Conservation (phyloP, 345 rosid species). For the Eucalyptus cloeziana region DNA sequence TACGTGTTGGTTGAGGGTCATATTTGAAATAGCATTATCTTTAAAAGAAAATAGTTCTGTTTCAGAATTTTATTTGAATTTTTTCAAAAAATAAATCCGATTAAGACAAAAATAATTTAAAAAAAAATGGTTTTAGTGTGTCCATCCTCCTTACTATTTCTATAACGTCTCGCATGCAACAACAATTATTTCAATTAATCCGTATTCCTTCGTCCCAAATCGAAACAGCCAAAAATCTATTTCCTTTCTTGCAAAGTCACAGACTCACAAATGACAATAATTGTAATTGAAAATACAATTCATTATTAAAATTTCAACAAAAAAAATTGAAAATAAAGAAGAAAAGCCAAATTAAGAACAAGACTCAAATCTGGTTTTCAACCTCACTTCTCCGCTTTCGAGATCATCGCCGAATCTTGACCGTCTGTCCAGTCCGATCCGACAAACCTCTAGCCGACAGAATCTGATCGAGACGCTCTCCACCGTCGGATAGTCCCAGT, state of each 20-base stretch:
- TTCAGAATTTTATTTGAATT: too few species aligned
- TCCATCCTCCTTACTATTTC: too few species aligned
- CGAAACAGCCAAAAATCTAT: neutral
- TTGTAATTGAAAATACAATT: neutral
- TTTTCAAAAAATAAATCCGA: too few species aligned
- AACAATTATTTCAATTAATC: too few species aligned
- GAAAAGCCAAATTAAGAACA: too few species aligned
- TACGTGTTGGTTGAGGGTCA: neutral
- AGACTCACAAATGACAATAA: neutral
- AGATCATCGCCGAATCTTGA: neutral
- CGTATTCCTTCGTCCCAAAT: rapidly evolving
- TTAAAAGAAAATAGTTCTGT: too few species aligned
- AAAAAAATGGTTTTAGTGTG: neutral
- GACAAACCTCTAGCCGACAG: neutral
- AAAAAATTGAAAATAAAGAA: too few species aligned
- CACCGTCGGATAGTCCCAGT: slow-evolving; percentile 28
- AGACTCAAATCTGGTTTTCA: neutral
- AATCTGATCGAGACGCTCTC: neutral
- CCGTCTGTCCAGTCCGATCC: neutral
- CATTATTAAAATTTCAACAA: neutral
- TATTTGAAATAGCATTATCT: too few species aligned
- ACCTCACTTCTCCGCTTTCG: neutral
- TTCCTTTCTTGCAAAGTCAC: neutral
- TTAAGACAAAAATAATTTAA: too few species aligned
- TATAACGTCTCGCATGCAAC: too few species aligned